Evolutionary conservation across 2,329 filamentous ascomycete genomes (phyloP).

Genomic region (Ophiocordyceps sinensis): DNA sequence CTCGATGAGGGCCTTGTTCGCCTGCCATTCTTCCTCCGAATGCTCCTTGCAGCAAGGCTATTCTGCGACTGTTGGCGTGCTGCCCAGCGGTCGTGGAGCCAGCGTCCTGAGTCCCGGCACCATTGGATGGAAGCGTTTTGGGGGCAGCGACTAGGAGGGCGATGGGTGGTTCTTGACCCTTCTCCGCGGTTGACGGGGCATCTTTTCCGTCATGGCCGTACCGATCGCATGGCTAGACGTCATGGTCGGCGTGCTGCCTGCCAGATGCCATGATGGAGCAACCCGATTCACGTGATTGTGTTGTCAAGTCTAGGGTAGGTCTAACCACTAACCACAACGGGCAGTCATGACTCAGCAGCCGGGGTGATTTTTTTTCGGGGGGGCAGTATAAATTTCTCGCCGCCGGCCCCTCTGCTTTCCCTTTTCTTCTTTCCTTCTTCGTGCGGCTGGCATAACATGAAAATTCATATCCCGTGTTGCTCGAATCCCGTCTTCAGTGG

Average conservation of each 20-base stretch:
- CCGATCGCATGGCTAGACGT: not conserved
- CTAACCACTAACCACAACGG: too few species aligned
- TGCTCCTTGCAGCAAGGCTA: constrained; percentile 18
- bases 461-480: constrained; percentile 62
- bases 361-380: not conserved
- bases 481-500: constrained; percentile 46
- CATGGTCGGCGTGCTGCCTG: not conserved
- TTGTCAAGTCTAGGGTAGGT: too few species aligned
- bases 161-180: not conserved
- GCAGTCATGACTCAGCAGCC: not conserved
- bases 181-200: not conserved
- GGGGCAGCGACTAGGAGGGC: not conserved
- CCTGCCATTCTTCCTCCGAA: constrained; percentile 19
- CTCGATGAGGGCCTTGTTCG: constrained; percentile 16
- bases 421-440: constrained; percentile 47
- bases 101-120: constrained; percentile 15
- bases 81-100: constrained; percentile 18
- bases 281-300: too few species aligned
- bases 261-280: too few species aligned
- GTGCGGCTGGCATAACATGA: constrained; percentile 65
- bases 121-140: not conserved
- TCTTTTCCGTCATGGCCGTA: not conserved
- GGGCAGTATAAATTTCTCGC: constrained; percentile 15
- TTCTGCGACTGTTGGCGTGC: constrained; percentile 8
- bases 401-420: constrained; percentile 16